Evolutionary conservation across 495 filamentous ascomycete genomes (phyloP), one percentile per base, ranked within the genome.

Genomic region (Letharia lupina): DNA sequence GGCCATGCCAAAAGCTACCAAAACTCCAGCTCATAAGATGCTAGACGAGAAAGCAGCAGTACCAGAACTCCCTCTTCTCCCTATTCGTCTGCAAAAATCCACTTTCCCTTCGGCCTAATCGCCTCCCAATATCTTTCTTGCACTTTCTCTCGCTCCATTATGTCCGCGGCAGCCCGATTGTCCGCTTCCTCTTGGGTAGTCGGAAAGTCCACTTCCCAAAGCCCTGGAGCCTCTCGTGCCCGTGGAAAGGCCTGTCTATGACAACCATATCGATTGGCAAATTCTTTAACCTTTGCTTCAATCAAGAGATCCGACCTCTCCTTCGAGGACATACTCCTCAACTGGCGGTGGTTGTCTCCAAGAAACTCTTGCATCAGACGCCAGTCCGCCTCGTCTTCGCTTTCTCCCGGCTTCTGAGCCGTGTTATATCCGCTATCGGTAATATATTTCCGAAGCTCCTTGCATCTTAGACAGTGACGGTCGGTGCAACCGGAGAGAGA

Each of bases 131-230:
- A 88, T 71, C 91, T 82, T 71, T 92, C 86, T 65, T 87, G 81
- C 6, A 97, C 79, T 68, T 84, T 82, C 52, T 83, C 75, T 65
- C 81, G 78, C 73, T 86, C 86, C 67, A 83, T 72, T 68, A 75
- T 77, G 50, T 77, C 75, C 10, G 87, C 89, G 70, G 85, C 84
- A 71, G 82, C 78, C 59, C 82, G 83, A 67, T 91, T 84, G 64
- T 78, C 73, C 70, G 80, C 78, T 16, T 85, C 71, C 73, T 96
- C 90, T 73, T 96, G 93, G 10, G 93, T 96, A 52, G 74, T 82
- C 15, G 93, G 93, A 76, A 97, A 91, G 65, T 93, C 93, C 37
- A 86, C 82, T 67, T 91, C 82, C 94, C 94, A 98, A 71, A 89
- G 96, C 2, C 92, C 92, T 20, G 90, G 89, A 4, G 94, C 93